A percentile compares a stretch with the other conserved stretches of the same genome.
Conservation (phyloP, 495 filamentous ascomycete species). For the Hyaloscypha finlandica region DNA sequence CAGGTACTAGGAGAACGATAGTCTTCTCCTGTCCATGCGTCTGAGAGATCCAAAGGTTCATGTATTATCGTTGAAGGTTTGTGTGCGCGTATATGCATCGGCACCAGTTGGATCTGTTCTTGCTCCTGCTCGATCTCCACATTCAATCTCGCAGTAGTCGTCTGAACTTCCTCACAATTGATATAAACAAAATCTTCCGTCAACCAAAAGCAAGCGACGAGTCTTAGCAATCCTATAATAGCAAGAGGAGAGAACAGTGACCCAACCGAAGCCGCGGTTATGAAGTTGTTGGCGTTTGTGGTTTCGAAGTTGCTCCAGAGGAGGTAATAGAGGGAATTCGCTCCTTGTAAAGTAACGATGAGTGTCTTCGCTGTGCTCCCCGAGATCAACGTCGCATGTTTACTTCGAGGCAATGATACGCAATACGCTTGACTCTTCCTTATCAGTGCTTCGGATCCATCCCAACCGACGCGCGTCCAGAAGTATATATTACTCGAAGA, state of each 20-base stretch:
- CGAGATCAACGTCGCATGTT: background rate
- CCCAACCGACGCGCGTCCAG: conserved; percentile 37
- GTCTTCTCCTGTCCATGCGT: conserved; percentile 1
- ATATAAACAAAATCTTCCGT: conserved; percentile 19
- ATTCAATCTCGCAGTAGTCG: conserved; percentile 7
- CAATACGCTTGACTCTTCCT: conserved; percentile 20
- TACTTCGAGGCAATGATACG: conserved; percentile 21
- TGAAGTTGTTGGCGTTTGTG: too few relatives aligned
- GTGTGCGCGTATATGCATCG: background rate
- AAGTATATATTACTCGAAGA: conserved; percentile 37
- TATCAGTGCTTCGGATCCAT: conserved; percentile 37
- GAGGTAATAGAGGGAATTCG: too few relatives aligned
- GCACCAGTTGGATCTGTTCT: background rate
- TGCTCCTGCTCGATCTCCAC: background rate
- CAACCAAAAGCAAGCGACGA: conserved; percentile 7
- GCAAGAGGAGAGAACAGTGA: too few relatives aligned
- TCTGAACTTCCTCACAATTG: conserved; percentile 22
- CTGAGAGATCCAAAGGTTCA: background rate
- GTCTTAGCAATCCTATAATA: too few relatives aligned
- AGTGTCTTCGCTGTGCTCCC: background rate
- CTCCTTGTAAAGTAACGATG: conserved; percentile 1
- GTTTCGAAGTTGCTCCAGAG: too few relatives aligned
- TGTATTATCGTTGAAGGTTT: too few relatives aligned
- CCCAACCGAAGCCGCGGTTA: too few relatives aligned
- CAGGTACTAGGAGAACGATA: conserved; percentile 19